Evolutionary conservation across 2,329 filamentous ascomycete species (phyloP).

Genomic region (Alternaria solani): DNA sequence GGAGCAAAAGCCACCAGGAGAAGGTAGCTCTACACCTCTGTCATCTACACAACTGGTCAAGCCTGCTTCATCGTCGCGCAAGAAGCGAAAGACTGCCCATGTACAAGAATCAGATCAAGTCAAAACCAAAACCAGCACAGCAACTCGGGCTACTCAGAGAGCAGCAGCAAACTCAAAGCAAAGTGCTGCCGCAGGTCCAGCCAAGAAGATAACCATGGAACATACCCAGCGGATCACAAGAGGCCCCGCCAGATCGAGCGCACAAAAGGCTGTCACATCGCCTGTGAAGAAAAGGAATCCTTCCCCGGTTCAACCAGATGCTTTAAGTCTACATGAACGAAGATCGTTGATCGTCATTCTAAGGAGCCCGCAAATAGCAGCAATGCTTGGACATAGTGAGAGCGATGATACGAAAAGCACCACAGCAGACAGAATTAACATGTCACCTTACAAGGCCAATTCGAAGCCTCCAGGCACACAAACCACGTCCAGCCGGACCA

Average conservation of each 20-base stretch:
- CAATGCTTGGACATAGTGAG: background rate
- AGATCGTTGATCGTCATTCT: conserved; percentile 10
- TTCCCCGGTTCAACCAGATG: background rate
- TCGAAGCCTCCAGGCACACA: background rate
- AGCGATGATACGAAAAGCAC: background rate
- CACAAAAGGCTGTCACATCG: background rate
- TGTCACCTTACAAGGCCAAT: conserved; percentile 9
- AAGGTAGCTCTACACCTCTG: background rate
- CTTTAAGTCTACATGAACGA: background rate
- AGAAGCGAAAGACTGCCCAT: conserved; percentile 7
- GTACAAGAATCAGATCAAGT: background rate
- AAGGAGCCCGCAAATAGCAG: background rate
- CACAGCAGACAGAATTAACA: conserved; percentile 10
- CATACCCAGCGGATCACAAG: background rate
- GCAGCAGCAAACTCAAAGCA: background rate
- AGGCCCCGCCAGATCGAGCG: background rate
- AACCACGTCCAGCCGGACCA: background rate
- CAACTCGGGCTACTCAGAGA: background rate
- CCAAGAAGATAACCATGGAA: background rate
- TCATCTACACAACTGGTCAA: conserved; percentile 37
- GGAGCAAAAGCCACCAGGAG: background rate
- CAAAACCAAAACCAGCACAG: background rate
- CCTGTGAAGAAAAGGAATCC: background rate
- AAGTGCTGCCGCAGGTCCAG: background rate
- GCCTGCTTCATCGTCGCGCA: background rate